These are phyloP conservation scores for Tuctoria greenei DNA, from an alignment of 176 grass and related monocot species.

Conservation along the genomic window DNA sequence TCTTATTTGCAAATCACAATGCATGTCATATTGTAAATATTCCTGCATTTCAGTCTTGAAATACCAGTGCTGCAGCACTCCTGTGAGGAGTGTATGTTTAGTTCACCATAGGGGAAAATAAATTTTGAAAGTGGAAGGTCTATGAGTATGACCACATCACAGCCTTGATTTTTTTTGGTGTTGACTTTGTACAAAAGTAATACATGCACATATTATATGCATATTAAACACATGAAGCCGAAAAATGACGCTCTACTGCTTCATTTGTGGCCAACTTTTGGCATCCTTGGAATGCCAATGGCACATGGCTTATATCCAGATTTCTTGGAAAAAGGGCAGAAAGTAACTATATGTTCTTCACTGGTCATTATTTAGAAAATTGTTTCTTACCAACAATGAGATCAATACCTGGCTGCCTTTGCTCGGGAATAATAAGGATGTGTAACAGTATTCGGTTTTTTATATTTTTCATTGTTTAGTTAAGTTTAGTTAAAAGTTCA, in stretches of 20 bases:
- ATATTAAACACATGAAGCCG: not conserved
- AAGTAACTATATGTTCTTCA: not conserved
- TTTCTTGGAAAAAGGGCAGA: not conserved
- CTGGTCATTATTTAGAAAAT: conserved; percentile 4
- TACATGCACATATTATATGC: not conserved
- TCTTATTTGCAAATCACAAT: conserved; percentile 12
- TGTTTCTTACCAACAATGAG: not conserved
- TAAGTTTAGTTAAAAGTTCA: not conserved
- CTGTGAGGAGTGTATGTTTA: conserved; percentile 26
- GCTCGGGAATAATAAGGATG: not conserved
- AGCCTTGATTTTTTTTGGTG: not conserved
- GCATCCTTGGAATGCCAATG: not conserved
- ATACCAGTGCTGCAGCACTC: conserved; percentile 13
- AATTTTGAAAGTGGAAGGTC: not conserved
- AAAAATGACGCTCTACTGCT: not conserved
- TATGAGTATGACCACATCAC: not conserved
- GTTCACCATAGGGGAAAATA: not conserved
- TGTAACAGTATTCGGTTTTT: not conserved
- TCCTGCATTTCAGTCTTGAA: conserved; percentile 11
- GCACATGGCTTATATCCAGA: not conserved
- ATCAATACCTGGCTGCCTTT: conserved; percentile 4
- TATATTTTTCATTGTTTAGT: conserved; percentile 13
- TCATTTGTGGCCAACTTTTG: not conserved
- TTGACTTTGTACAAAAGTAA: not conserved
- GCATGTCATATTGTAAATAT: conserved; percentile 1